Conservation (phyloP, 1,284 basidiomycete species). For the Cryptococcus sp. region DNA sequence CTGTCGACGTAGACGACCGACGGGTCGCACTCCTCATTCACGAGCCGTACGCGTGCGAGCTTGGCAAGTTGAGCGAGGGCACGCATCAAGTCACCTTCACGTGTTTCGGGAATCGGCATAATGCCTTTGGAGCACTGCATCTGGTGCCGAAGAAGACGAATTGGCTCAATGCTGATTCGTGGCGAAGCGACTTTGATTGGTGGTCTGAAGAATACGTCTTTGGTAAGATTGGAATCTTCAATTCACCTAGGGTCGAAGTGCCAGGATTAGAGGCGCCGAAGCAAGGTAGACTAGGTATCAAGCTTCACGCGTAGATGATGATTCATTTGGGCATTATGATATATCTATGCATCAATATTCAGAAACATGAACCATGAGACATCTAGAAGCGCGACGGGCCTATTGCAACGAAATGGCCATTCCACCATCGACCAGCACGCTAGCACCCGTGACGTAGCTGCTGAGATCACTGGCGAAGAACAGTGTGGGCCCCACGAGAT, state of each 20-base stretch:
- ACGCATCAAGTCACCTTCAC: conserved; percentile 26
- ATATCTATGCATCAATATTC: too few relatives aligned
- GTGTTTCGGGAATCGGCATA: conserved; percentile 32
- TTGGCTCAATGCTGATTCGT: conserved; percentile 34
- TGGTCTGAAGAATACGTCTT: conserved; percentile 37
- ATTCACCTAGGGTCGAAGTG: conserved; percentile 27
- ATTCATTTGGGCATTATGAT: too few relatives aligned
- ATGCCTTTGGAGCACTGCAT: conserved; percentile 34
- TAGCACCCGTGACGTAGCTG: conserved; percentile 58
- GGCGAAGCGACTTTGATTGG: conserved; percentile 32
- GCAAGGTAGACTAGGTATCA: conserved; percentile 20
- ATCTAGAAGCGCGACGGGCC: neutral
- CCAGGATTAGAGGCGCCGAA: conserved; percentile 25
- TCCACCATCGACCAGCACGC: conserved; percentile 72
- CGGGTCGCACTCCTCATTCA: conserved; percentile 16
- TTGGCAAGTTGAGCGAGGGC: conserved; percentile 16
- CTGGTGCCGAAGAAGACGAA: conserved; percentile 32
- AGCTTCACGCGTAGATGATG: conserved; percentile 3
- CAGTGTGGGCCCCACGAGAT: conserved; percentile 73
- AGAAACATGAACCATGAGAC: too few relatives aligned
- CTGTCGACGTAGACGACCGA: conserved; percentile 21
- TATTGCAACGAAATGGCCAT: conserved; percentile 76
- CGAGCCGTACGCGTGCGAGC: conserved; percentile 22
- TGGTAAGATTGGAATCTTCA: conserved; percentile 25
- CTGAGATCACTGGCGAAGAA: conserved; percentile 75